These are phyloP conservation scores for Penicillium brevicompactum DNA, from an alignment of 2,329 filamentous ascomycete species.

Conservation along the genomic window DNA sequence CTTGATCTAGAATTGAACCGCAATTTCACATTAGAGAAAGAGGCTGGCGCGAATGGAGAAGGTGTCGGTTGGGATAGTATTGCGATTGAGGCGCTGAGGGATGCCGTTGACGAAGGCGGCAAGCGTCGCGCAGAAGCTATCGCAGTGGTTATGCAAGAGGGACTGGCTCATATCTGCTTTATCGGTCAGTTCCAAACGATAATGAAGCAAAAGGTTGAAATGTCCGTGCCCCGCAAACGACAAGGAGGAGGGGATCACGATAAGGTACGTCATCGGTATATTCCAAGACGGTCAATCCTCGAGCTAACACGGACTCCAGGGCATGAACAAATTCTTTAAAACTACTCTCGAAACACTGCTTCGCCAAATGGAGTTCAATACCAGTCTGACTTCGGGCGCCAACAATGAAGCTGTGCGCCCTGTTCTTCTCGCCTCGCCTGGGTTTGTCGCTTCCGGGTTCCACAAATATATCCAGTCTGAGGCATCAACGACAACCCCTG, in stretches of 20 bases:
- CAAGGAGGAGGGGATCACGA: slow-evolving; percentile 52
- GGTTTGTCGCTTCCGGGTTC: slow-evolving; percentile 82
- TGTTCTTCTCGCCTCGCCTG: slow-evolving; percentile 82
- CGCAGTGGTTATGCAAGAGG: slow-evolving; percentile 90
- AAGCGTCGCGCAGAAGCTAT: slow-evolving; percentile 80
- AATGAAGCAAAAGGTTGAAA: slow-evolving; percentile 52
- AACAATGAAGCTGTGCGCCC: slow-evolving; percentile 52
- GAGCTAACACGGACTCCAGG: slow-evolving; percentile 43
- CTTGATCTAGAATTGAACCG: slow-evolving; percentile 84
- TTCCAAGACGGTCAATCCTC: not conserved
- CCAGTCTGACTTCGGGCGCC: slow-evolving; percentile 40
- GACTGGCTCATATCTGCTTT: slow-evolving; percentile 54
- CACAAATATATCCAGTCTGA: slow-evolving; percentile 68
- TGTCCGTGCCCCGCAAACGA: slow-evolving; percentile 51
- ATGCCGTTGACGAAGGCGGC: slow-evolving; percentile 69
- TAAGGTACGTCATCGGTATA: slow-evolving; percentile 36
- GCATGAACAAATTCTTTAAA: slow-evolving; percentile 75
- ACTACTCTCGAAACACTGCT: slow-evolving; percentile 74
- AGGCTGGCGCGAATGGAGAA: slow-evolving; percentile 51
- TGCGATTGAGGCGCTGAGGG: slow-evolving; percentile 73
- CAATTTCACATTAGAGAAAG: slow-evolving; percentile 86
- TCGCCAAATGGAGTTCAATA: slow-evolving; percentile 73
- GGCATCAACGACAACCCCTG: slow-evolving; percentile 61
- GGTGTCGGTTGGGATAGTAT: slow-evolving; percentile 82
- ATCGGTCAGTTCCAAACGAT: slow-evolving; percentile 54